phyloP scores from a whole-genome alignment of 441 rosid genomes.

The Euphorbia celastroides region DNA sequence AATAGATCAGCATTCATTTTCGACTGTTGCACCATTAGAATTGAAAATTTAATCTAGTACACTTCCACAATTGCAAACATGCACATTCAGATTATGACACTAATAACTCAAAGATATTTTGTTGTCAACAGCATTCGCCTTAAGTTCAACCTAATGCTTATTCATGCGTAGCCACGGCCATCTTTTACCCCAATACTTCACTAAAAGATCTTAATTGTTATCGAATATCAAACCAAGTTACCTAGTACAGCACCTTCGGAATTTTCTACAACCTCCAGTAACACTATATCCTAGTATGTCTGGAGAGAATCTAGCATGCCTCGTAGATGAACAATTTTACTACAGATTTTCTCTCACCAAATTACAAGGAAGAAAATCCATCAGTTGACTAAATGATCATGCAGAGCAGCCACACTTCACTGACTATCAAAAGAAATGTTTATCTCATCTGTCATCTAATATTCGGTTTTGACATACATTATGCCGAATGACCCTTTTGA shows the following conservation, averaged over 20 bases:
- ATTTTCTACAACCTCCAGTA: neutral
- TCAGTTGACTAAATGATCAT: neutral
- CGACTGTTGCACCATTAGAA: slow-evolving; percentile 12
- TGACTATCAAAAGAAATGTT: neutral
- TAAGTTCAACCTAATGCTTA: slow-evolving; percentile 1
- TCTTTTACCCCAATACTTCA: neutral
- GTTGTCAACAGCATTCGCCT: neutral
- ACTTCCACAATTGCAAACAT: neutral
- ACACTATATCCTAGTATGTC: neutral
- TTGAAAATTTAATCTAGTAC: neutral
- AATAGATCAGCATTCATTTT: slow-evolving; percentile 23
- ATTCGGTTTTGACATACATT: too few species aligned
- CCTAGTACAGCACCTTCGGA: neutral
- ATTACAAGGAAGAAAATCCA: neutral
- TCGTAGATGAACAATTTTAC: neutral
- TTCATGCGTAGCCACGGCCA: neutral
- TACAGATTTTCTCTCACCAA: neutral
- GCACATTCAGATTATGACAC: neutral
- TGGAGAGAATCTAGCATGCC: neutral
- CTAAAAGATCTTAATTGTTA: neutral
- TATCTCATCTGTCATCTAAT: neutral
- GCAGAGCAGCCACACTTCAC: neutral
- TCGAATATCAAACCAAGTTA: neutral
- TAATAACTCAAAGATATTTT: neutral
- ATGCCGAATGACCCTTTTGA: too few species aligned